Base-by-base conservation (phyloP, 2,329 filamentous ascomycete genomes). In the Arthroderma uncinatum region DNA sequence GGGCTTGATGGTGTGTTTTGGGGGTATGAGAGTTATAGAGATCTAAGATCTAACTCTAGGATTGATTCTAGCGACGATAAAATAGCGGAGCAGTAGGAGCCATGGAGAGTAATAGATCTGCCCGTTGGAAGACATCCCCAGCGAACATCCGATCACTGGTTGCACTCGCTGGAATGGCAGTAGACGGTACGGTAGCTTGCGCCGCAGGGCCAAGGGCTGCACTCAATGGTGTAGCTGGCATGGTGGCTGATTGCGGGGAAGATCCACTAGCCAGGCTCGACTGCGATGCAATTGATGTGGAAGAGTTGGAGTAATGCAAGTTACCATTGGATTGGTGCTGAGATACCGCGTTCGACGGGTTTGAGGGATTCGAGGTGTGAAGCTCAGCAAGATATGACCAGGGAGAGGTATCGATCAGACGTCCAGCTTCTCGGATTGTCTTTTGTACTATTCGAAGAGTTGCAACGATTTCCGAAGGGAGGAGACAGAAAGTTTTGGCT, bases 181-280 rank as follows among this genome's bases (percentile, higher is more conserved):
- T 75, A 2, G 81, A 87, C 2, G 89, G 87, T 9, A 95, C 85
- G 0, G 89, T 96, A 0, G 91, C 90, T 71, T 95, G 90, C 56
- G 90, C 88, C 19, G 91, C 91, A 4, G 91, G 89, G 0, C 91
- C 92, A 4, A 96, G 78, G 1, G 91, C 91, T 14, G 90, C 91
- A 64, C 88, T 93, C 60, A 95, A 80, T 6, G 92, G 91, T 1
- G 91, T 96, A 65, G 93, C 89, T 7, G 91, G 90, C 37, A 90
- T 73, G 9, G 80, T 77, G 8, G 79, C 74, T 21, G 78, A 76
- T 50, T 79, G 79, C 10, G 76, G 78, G 53, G 67, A 72, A 21
- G 62, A 70, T 60, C 60, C 65, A 36, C 59, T 66, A 40, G 54
- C 63, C 52, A 55, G 50, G 50, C 54, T 48, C 5, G 56, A 59